Percentiles rank a stretch among this genome's conserved stretches.
Evolutionary conservation across 352 stramenopile genomes (phyloP).

Genomic region (Phytopythium chamaehyphon): DNA sequence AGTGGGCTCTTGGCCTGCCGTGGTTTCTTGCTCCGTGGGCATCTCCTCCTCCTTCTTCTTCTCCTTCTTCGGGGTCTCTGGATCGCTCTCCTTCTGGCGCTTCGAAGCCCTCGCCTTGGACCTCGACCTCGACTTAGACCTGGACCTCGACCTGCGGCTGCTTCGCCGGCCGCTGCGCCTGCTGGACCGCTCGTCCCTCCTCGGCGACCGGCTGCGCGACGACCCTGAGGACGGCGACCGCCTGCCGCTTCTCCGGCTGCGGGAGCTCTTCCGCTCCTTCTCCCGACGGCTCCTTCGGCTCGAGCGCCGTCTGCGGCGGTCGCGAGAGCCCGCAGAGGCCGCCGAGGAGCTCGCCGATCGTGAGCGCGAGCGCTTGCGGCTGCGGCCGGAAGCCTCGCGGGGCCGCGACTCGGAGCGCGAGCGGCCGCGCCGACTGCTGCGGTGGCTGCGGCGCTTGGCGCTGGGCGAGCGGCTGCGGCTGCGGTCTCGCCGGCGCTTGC

Average conservation of each 20-base stretch:
- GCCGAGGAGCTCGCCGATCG: constrained; percentile 17
- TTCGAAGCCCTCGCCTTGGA: constrained; percentile 1
- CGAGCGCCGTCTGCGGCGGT: constrained; percentile 19
- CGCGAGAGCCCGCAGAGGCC: constrained; percentile 26
- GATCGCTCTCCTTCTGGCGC: background rate
- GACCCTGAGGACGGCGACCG: constrained; percentile 8
- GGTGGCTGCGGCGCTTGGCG: constrained; percentile 6
- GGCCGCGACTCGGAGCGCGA: constrained; percentile 13
- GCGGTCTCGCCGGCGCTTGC: constrained; percentile 24
- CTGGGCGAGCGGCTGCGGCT: constrained; percentile 18
- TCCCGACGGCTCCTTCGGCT: constrained; percentile 12
- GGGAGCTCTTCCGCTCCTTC: constrained; percentile 12
- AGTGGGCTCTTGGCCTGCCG: too few relatives aligned
- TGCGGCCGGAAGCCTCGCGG: constrained; percentile 3
- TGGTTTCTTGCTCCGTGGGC: too few relatives aligned
- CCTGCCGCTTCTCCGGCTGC: constrained; percentile 1
- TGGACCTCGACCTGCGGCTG: background rate
- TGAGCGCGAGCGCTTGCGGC: constrained; percentile 24
- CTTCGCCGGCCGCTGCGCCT: constrained; percentile 14
- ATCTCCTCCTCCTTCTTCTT: background rate
- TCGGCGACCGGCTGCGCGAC: constrained; percentile 30
- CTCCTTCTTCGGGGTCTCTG: constrained; percentile 2
- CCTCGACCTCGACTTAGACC: constrained; percentile 3
- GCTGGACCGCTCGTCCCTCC: constrained; percentile 18
- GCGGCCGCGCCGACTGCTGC: constrained; percentile 16